Evolutionary conservation across 106 monocot species (phyloP).

Genomic region (Dioscorea dumetorum): DNA sequence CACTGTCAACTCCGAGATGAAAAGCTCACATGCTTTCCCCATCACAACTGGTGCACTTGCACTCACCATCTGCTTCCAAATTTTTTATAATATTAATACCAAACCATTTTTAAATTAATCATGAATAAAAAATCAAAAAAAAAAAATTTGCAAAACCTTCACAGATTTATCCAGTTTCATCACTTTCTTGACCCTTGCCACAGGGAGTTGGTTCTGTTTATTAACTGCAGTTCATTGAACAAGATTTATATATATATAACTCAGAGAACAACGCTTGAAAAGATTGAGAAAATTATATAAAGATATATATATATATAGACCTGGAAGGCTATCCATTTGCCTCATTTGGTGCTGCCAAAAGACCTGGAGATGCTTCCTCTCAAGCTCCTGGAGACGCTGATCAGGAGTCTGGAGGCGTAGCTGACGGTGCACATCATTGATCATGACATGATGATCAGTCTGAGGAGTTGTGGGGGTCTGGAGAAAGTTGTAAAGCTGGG

Average conservation of each 20-base stretch:
- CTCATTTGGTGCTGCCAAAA: background rate
- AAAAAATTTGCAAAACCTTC: background rate
- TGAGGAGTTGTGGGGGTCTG: too few species aligned
- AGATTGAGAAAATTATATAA: background rate
- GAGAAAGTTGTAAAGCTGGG: too few species aligned
- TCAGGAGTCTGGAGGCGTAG: too few species aligned
- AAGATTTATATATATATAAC: too few species aligned
- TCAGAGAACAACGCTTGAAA: too few species aligned
- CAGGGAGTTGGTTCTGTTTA: slow-evolving; percentile 1
- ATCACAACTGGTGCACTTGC: background rate
- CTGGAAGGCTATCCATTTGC: background rate
- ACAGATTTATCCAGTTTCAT: slow-evolving; percentile 5
- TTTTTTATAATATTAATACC: too few species aligned
- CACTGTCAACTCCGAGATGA: slow-evolving; percentile 9
- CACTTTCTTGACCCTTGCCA: slow-evolving; percentile 2
- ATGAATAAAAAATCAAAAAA: too few species aligned
- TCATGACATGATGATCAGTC: too few species aligned
- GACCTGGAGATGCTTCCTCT: background rate
- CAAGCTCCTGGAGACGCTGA: background rate
- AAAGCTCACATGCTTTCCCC: slow-evolving; percentile 9
- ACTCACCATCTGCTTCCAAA: background rate
- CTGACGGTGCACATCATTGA: too few species aligned
- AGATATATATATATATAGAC: background rate
- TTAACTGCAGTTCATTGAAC: background rate
- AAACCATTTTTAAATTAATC: too few species aligned